Percentiles rank a stretch among this genome's conserved stretches.
Conservation (phyloP, 306 rosid species). For the Erythrophleum fordii region DNA sequence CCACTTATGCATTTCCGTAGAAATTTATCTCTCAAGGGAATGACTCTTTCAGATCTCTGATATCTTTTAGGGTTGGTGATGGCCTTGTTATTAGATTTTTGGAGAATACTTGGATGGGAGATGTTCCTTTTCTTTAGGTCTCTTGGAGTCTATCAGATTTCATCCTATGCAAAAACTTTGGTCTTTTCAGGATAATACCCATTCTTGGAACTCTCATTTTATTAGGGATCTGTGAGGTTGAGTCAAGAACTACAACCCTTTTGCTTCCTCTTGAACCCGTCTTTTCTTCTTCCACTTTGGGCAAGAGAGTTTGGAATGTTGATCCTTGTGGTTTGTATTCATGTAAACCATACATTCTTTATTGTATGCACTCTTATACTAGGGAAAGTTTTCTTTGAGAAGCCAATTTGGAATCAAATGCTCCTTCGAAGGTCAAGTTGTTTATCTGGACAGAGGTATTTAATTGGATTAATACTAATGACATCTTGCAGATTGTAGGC, state of each 20-base stretch:
- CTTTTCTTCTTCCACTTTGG: background rate
- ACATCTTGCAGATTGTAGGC: background rate
- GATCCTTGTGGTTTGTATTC: background rate
- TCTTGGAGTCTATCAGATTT: background rate
- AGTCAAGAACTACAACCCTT: background rate
- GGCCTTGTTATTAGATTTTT: background rate
- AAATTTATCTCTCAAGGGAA: background rate
- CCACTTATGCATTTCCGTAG: background rate
- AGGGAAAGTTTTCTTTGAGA: slow-evolving; percentile 1
- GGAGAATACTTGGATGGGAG: background rate
- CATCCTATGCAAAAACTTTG: background rate
- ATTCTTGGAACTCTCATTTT: background rate
- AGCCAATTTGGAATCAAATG: background rate
- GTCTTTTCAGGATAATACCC: background rate
- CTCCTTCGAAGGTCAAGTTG: background rate
- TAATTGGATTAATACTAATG: background rate
- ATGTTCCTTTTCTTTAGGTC: background rate
- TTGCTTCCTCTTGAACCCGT: background rate
- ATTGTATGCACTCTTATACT: background rate
- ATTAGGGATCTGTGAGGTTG: background rate
- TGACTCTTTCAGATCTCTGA: background rate
- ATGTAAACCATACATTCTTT: background rate
- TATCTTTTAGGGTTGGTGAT: background rate
- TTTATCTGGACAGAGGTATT: background rate
- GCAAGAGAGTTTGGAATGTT: background rate